phyloP scores from a whole-genome alignment of 2,329 filamentous ascomycete species.

The Ilyonectria destructans region DNA sequence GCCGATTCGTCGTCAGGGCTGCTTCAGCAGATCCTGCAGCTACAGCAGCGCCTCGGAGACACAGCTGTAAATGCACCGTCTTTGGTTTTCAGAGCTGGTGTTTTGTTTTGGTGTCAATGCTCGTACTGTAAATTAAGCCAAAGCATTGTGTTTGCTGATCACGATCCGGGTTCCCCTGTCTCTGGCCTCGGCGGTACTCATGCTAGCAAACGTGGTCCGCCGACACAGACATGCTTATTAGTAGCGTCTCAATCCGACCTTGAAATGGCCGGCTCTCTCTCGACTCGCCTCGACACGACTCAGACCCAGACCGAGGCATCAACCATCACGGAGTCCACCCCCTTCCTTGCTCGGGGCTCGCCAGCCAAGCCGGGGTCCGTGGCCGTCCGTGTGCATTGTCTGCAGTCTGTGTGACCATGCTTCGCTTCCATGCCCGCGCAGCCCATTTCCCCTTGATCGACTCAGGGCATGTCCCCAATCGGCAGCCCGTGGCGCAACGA shows the following conservation, averaged over 20 bases:
- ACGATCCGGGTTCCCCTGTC: not conserved
- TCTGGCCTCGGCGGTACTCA: constrained; percentile 10
- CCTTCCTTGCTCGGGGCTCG: not conserved
- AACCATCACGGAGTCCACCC: not conserved
- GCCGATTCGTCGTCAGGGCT: constrained; percentile 23
- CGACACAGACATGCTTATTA: constrained; percentile 15
- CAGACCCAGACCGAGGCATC: constrained; percentile 22
- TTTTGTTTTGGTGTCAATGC: not conserved
- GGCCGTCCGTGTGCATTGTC: constrained; percentile 32
- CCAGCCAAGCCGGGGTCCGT: constrained; percentile 21
- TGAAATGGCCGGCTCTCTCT: constrained; percentile 23
- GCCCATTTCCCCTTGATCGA: constrained; percentile 44
- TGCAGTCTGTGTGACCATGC: constrained; percentile 30
- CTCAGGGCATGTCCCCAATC: constrained; percentile 43
- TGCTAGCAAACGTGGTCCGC: not conserved
- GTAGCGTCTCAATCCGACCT: constrained; percentile 20
- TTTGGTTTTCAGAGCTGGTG: not conserved
- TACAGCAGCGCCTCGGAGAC: not conserved
- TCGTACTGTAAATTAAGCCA: not conserved
- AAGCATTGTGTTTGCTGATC: constrained; percentile 6
- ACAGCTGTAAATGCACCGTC: not conserved
- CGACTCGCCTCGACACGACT: constrained; percentile 16
- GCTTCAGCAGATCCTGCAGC: constrained; percentile 25
- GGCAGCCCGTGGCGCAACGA: constrained; percentile 42
- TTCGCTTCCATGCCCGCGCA: constrained; percentile 29